A percentile compares a stretch with the other conserved stretches of the same genome.
Conservation (phyloP, 169 alveolate species). For the Cryptosporidium bovis region DNA sequence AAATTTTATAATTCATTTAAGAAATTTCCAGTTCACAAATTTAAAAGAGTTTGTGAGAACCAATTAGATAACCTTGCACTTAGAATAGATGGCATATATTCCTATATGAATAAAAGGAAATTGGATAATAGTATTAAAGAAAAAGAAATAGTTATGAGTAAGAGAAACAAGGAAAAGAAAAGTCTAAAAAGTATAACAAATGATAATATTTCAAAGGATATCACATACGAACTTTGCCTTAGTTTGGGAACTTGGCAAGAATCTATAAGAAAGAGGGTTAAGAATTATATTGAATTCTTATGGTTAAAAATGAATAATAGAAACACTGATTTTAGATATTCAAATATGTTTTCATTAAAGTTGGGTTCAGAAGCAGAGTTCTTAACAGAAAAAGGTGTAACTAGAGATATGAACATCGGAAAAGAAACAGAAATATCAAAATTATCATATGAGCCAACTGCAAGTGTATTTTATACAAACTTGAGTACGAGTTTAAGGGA, state of each 20-base stretch:
- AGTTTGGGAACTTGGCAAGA: constrained; percentile 55
- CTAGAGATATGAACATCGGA: background rate
- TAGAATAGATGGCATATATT: constrained; percentile 16
- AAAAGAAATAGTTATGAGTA: background rate
- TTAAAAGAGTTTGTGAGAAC: constrained; percentile 10
- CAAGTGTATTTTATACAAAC: background rate
- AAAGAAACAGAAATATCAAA: no score
- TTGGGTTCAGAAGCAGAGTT: background rate
- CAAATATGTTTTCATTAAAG: constrained; percentile 3
- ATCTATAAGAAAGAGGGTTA: constrained; percentile 20
- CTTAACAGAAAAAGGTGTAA: background rate
- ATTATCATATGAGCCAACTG: background rate
- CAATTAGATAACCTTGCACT: constrained; percentile 27
- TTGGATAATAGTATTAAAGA: background rate
- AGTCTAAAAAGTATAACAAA: background rate
- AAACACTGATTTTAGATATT: constrained; percentile 6
- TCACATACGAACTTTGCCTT: constrained; percentile 38
- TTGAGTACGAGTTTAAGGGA: constrained; percentile 11
- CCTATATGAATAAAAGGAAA: background rate
- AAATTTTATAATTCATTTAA: constrained; percentile 23
- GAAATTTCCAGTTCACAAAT: constrained; percentile 27
- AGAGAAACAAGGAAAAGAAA: background rate
- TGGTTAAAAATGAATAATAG: constrained; percentile 59
- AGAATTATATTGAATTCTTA: constrained; percentile 24
- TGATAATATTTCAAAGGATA: constrained; percentile 20